Percentiles rank a stretch among this genome's conserved stretches.
phyloP scores from a whole-genome alignment of 768 basidiomycete species.

The Tricholoma hemisulphureum region DNA sequence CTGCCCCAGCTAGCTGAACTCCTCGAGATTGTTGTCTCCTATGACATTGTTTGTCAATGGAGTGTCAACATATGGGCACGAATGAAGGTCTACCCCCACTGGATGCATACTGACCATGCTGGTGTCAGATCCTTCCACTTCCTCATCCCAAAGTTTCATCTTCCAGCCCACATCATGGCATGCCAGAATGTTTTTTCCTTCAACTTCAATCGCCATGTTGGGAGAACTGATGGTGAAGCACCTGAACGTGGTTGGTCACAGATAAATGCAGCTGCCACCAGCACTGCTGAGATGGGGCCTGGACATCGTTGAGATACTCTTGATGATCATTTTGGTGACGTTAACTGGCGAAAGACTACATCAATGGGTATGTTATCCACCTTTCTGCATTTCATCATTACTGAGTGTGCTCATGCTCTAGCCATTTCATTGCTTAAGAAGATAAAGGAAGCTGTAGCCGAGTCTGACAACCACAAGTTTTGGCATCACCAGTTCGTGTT shows the following conservation, averaged over 20 bases:
- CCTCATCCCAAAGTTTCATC: not conserved
- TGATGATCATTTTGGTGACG: constrained; percentile 21
- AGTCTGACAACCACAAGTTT: not conserved
- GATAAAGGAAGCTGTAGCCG: not conserved
- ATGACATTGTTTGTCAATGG: constrained; percentile 3
- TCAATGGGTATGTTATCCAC: not conserved
- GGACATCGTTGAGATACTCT: constrained; percentile 23
- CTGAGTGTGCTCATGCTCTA: not conserved
- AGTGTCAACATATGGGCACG: not conserved
- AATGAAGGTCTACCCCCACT: not conserved
- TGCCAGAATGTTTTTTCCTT: constrained; percentile 2
- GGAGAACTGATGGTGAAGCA: constrained; percentile 5
- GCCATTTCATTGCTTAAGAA: not conserved
- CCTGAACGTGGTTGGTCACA: constrained; percentile 2
- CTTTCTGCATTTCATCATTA: not conserved
- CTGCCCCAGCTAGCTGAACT: not conserved
- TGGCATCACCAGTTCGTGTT: not conserved
- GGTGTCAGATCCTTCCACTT: not conserved
- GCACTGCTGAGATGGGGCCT: constrained; percentile 35
- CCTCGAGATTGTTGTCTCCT: not conserved
- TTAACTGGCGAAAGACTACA: not conserved
- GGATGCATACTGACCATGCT: not conserved
- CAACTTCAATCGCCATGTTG: not conserved
- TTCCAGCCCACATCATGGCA: constrained; percentile 1
- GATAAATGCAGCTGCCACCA: constrained; percentile 12